Evolutionary conservation across 495 filamentous ascomycete species (phyloP).

Genomic region (Aspergillus haitiensis): DNA sequence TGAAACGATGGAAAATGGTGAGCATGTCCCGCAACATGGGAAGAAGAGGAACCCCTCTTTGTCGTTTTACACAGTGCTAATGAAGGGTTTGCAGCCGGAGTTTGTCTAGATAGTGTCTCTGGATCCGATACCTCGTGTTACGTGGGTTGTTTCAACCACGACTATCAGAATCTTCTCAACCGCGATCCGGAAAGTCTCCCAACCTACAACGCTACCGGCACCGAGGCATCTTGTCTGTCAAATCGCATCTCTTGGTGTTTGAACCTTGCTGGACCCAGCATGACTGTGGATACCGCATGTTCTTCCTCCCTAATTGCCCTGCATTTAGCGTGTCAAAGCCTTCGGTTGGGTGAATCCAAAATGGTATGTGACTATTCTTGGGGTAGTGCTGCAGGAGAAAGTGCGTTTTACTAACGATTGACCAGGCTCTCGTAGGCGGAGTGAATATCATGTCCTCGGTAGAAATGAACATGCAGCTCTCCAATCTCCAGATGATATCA

Average conservation of each 20-base stretch:
- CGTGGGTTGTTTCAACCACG: neutral
- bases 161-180: neutral
- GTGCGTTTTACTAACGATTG: too few species aligned
- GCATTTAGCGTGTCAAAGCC: constrained; percentile 37
- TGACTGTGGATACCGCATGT: constrained; percentile 49
- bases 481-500: too few species aligned
- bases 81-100: too few species aligned
- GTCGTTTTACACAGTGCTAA: constrained; percentile 33
- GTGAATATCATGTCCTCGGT: too few species aligned
- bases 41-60: neutral
- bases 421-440: too few species aligned
- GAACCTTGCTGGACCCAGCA: constrained; percentile 25
- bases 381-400: too few species aligned
- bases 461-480: too few species aligned
- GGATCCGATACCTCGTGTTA: neutral
- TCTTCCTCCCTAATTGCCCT: constrained; percentile 43
- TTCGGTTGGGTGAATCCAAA: constrained; percentile 9
- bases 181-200: neutral
- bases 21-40: neutral
- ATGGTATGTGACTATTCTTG: neutral
- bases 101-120: constrained; percentile 10
- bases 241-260: neutral
- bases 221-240: constrained; percentile 30
- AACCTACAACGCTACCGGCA: constrained; percentile 46
- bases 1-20: constrained; percentile 46